Evolutionary conservation across 2,329 filamentous ascomycete genomes (phyloP), one percentile per base, ranked within the genome.

Genomic region (Teratosphaeriaceae sp.): DNA sequence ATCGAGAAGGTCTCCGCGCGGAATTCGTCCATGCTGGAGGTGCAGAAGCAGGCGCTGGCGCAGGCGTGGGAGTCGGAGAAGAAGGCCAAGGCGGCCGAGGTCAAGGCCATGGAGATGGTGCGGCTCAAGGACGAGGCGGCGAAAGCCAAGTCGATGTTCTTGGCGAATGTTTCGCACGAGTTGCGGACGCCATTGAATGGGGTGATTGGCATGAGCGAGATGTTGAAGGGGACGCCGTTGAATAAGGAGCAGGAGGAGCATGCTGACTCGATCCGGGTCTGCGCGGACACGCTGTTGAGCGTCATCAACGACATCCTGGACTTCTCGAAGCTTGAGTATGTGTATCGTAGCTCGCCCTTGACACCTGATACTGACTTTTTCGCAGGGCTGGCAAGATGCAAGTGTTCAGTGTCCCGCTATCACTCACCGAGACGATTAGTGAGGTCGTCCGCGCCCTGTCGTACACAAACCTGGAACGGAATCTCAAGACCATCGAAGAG

Each of bases 111-210:
- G 58, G 78, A 82, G 47, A 88, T 87, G 60, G 84, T 89, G 60
- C 83, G 85, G 64, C 74, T 89, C 29, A 87, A 87, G 13, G 85
- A 90, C 59, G 85, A 90, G 62, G 85, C 85, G 9, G 84, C 85
- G 18, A 87, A 85, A 63, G 85, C 85, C 29, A 90, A 90, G 62
- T 84, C 81, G 2, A 86, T 89, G 44, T 90, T 90, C 60, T 57
- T 76, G 3, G 73, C 73, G 3, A 76, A 76, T 40, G 72, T 75
- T 2, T 72, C 68, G 2, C 66, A 69, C 48, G 73, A 90, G 64
- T 67, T 90, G 45, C 63, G 73, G 4, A 76, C 73, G 3, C 73
- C 73, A 1, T 58, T 76, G 11, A 76, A 75, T 42, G 73, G 73
- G 38, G 71, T 75, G 13, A 75, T 75, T 38, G 73, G 73, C 24